Conservation (phyloP, 2,329 filamentous ascomycete genomes). For the Talaromyces atroroseus region DNA sequence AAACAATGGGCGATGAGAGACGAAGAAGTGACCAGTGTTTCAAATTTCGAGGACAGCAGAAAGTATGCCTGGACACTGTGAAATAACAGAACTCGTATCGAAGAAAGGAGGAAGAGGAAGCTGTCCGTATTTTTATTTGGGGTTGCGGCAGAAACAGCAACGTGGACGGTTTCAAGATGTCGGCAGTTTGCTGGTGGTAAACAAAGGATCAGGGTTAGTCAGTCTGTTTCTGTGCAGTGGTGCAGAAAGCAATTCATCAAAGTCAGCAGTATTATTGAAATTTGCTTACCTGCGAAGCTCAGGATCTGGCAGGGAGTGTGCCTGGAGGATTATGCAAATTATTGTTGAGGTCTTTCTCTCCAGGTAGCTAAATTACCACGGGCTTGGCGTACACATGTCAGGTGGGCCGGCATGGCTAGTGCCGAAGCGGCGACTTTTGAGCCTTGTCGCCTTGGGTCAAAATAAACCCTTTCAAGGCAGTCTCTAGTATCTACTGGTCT, state of each 20-base stretch:
- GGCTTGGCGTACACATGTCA: not conserved
- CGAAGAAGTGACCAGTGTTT: not conserved
- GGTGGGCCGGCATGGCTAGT: not conserved
- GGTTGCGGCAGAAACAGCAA: constrained; percentile 10
- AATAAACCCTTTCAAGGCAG: too few relatives aligned
- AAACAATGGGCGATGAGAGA: not conserved
- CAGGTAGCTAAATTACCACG: not conserved
- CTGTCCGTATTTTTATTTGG: not conserved
- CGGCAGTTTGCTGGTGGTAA: not conserved
- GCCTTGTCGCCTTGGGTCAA: not conserved
- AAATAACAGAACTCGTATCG: not conserved
- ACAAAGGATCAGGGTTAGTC: not conserved
- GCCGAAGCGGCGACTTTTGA: not conserved
- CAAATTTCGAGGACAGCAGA: not conserved
- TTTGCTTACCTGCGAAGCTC: not conserved
- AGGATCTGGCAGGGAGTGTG: not conserved
- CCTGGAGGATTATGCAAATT: not conserved
- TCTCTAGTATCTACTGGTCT: too few relatives aligned
- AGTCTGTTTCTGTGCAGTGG: not conserved
- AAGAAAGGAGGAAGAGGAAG: not conserved
- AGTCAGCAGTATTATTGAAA: not conserved
- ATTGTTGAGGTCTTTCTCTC: not conserved
- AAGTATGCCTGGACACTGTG: not conserved
- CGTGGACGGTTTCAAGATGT: constrained; percentile 8
- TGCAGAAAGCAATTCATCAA: not conserved